A percentile compares a stretch with the other conserved stretches of the same genome.
phyloP scores from a whole-genome alignment of 768 basidiomycete genomes.

The Mycena chlorophos region DNA sequence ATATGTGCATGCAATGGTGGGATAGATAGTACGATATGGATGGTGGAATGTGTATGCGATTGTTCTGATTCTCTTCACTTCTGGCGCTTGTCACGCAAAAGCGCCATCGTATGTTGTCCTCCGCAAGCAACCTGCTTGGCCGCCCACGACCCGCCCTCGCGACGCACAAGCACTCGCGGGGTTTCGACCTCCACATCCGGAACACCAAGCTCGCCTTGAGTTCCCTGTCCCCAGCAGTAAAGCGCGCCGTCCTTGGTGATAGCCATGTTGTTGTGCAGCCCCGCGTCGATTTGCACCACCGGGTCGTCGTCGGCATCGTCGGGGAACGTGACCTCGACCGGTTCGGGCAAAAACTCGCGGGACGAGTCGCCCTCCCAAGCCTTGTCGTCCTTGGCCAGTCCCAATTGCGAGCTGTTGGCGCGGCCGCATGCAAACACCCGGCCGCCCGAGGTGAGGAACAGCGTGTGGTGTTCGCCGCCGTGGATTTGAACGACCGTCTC shows the following conservation, averaged over 20 bases:
- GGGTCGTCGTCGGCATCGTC: conserved; percentile 58
- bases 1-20: conserved; percentile 10
- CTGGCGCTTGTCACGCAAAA: conserved; percentile 67
- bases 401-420: conserved; percentile 81
- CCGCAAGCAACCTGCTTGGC: conserved; percentile 70
- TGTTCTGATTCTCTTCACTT: conserved; percentile 20
- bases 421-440: conserved; percentile 87
- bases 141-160: conserved; percentile 70
- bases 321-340: conserved; percentile 66
- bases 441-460: conserved; percentile 85
- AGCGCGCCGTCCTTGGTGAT: conserved; percentile 66
- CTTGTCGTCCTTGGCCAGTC: conserved; percentile 68
- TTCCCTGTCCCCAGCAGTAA: conserved; percentile 79
- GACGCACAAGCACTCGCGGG: conserved; percentile 67
- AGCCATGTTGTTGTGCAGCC: conserved; percentile 71
- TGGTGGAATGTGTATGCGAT: conserved; percentile 6
- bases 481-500: conserved; percentile 69
- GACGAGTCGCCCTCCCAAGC: conserved; percentile 53
- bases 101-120: conserved; percentile 74
- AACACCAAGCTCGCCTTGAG: conserved; percentile 73
- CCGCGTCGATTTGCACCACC: conserved; percentile 64
- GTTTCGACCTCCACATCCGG: conserved; percentile 61
- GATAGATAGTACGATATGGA: conserved; percentile 18
- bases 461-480: conserved; percentile 85
- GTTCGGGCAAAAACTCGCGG: conserved; percentile 63